Evolutionary conservation across 345 rosid species (phyloP), one percentile per base, ranked within the genome.

Genomic region (Rhodomyrtus tomentosa): DNA sequence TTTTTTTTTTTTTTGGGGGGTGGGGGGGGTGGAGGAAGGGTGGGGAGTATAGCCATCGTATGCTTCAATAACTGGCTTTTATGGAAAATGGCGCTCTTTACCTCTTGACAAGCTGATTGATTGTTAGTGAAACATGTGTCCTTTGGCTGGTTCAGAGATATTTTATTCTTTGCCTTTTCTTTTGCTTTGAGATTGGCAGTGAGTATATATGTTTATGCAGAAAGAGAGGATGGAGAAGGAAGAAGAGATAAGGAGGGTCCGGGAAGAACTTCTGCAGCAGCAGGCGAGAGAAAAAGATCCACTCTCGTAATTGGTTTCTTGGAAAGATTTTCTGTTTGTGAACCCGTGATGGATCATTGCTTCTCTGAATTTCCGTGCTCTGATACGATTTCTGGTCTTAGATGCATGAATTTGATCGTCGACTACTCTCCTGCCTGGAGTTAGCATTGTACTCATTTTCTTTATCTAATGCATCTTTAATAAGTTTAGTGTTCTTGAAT

Each of bases 191-290:
- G 13, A 20, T 68, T 68, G 42, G 42, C 24, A 68, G 76, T 68
- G 42, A 68, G 42, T 68, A 16, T 16, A 42, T 68, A 4, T 68
- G 24, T 27, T 62, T 68, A 48, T 86, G 72, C 76, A 86, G 88
- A 24, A 84, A 50, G 88, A 86, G 82, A 84, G 82, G 84, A 22
- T 84, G 88, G 88, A 84, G 76, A 86, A 68, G 76, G 84, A 84
- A 83, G 88, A 84, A 11, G 84, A 86, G 82, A 73, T 86, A 62
- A 80, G 86, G 81, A 80, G 88, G 82, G 84, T 86, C 48, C 83
- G 86, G 55, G 84, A 58, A 81, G 86, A 85, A 50, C 59, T 85
- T 52, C 59, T 85, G 55, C 55, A 36, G 80, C 86, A 85, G 58
- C 86, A 81, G 81, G 86, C 86, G 0, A 56, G 50, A 54, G 84